Evolutionary conservation across 495 filamentous ascomycete genomes (phyloP).

Genomic region (Penicillium arizonense): DNA sequence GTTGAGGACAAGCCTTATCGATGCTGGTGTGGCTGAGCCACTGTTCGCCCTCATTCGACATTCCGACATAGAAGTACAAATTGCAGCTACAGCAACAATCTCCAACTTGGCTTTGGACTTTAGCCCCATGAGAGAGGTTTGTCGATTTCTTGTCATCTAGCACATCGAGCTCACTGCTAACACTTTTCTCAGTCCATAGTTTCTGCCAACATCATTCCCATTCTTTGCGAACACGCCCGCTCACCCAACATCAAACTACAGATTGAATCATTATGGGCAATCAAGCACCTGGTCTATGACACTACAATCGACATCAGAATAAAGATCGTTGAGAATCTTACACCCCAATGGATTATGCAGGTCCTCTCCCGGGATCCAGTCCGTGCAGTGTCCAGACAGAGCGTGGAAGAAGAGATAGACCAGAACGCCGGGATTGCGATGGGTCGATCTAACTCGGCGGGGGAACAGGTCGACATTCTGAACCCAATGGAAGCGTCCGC

Average conservation of each 20-base stretch:
- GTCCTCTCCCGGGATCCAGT: slow-evolving; percentile 57
- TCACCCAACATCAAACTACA: slow-evolving; percentile 69
- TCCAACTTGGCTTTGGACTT: slow-evolving; percentile 83
- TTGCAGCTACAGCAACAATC: slow-evolving; percentile 77
- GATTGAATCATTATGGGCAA: slow-evolving; percentile 83
- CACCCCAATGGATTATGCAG: slow-evolving; percentile 74
- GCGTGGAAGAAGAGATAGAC: slow-evolving; percentile 40
- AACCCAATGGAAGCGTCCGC: slow-evolving; percentile 56
- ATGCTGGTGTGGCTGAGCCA: slow-evolving; percentile 76
- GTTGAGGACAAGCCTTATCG: slow-evolving; percentile 80
- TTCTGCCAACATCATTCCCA: slow-evolving; percentile 70
- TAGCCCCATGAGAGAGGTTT: slow-evolving; percentile 85
- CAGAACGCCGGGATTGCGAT: slow-evolving; percentile 42
- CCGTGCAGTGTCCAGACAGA: slow-evolving; percentile 29
- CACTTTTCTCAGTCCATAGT: slow-evolving; percentile 58
- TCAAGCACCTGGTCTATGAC: slow-evolving; percentile 80
- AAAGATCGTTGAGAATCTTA: slow-evolving; percentile 71
- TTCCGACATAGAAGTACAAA: slow-evolving; percentile 75
- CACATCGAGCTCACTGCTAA: slow-evolving; percentile 13
- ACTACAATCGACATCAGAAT: slow-evolving; percentile 69
- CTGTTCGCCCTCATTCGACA: slow-evolving; percentile 75
- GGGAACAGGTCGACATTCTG: slow-evolving; percentile 64
- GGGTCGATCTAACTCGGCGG: slow-evolving; percentile 63
- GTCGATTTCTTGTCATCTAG: slow-evolving; percentile 21
- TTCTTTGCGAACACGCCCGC: slow-evolving; percentile 81